Evolutionary conservation across 352 stramenopile species (phyloP).

Genomic region (Globisporangium cederbergense): DNA sequence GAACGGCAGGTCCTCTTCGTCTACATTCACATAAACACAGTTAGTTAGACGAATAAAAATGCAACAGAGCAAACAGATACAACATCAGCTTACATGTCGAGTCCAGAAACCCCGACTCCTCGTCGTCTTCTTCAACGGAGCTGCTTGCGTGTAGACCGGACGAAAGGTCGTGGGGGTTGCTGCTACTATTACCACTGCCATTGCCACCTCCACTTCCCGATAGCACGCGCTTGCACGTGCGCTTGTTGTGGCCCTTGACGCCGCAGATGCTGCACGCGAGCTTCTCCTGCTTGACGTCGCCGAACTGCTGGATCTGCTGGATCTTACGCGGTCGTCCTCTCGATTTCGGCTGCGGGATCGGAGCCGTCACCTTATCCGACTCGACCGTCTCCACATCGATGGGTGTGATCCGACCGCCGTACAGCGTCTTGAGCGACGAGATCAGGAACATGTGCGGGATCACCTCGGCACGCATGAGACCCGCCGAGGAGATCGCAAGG

Average conservation of each 20-base stretch:
- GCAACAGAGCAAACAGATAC: not conserved
- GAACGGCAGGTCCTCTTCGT: constrained; percentile 23
- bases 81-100: constrained; percentile 15
- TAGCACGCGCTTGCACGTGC: constrained; percentile 64
- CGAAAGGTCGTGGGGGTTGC: constrained; percentile 12
- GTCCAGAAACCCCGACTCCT: constrained; percentile 19
- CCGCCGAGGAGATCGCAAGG: constrained; percentile 58
- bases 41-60: not conserved
- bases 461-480: constrained; percentile 60
- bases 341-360: constrained; percentile 49
- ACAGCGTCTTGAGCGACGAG: constrained; percentile 72
- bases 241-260: constrained; percentile 83
- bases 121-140: constrained; percentile 12
- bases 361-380: constrained; percentile 53
- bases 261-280: constrained; percentile 76
- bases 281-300: constrained; percentile 64
- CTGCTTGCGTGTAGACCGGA: constrained; percentile 10
- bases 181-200: not conserved
- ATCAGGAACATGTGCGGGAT: constrained; percentile 82
- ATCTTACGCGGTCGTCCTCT: constrained; percentile 70
- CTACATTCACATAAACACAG: constrained; percentile 5
- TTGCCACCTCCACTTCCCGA: not conserved
- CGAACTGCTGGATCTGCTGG: constrained; percentile 78
- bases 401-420: constrained; percentile 66
- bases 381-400: constrained; percentile 74